A percentile compares a stretch with the other conserved stretches of the same genome.
These are phyloP conservation scores for Thraustochytrium sp. DNA, from an alignment of 352 stramenopile genomes.

Conservation along the genomic window DNA sequence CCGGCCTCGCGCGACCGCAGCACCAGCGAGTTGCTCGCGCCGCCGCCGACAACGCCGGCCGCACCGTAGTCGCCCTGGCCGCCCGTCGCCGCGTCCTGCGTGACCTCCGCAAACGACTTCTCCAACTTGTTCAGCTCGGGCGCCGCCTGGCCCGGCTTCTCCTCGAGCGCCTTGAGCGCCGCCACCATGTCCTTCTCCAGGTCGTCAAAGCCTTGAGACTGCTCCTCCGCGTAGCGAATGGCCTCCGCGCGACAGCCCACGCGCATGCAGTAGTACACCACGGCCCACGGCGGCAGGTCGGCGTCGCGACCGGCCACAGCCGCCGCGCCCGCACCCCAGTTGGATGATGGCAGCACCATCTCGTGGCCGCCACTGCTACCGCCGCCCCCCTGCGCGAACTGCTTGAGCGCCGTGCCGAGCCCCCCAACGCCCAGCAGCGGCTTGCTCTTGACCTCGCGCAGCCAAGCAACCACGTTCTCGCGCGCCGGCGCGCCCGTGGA, in stretches of 20 bases:
- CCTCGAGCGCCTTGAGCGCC: neutral
- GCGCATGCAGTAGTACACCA: constrained; percentile 40
- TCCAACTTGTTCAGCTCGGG: neutral
- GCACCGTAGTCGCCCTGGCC: neutral
- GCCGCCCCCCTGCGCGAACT: neutral
- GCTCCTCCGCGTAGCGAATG: too few species aligned
- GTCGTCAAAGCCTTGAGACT: too few species aligned
- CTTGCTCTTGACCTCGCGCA: neutral
- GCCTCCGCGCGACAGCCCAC: constrained; percentile 10
- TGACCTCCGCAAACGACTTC: neutral
- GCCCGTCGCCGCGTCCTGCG: neutral
- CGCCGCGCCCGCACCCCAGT: too few species aligned
- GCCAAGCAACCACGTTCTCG: neutral
- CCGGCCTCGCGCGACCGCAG: neutral
- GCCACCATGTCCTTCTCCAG: neutral
- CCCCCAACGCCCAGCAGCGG: neutral
- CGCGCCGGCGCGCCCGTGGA: neutral
- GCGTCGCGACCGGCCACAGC: neutral
- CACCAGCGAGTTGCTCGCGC: neutral
- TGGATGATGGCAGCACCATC: too few species aligned
- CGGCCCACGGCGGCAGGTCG: constrained; percentile 1
- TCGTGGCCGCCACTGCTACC: too few species aligned
- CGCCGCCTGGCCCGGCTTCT: neutral
- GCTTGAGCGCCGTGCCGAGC: neutral
- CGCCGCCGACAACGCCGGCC: neutral